Evolutionary conservation across 148 eudicot genomes (phyloP).

Genomic region (Fagopyrum homotropicum): DNA sequence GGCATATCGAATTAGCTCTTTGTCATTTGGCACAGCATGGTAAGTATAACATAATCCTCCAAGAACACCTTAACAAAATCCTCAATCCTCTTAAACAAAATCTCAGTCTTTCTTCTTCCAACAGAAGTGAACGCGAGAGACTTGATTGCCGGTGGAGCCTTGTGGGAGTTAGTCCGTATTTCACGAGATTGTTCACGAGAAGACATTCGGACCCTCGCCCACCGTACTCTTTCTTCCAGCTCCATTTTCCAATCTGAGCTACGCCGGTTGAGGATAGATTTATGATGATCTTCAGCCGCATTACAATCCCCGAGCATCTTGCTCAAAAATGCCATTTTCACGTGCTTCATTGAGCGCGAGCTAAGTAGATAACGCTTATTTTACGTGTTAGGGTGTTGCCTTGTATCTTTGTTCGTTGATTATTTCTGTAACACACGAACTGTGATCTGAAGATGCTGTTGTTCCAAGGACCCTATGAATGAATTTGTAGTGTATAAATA

Average conservation of each 20-base stretch:
- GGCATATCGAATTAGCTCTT: slow-evolving; percentile 96
- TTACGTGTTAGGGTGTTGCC: background rate
- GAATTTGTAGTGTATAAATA: slow-evolving; percentile 9
- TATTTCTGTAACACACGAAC: background rate
- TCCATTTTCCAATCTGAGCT: slow-evolving; percentile 66
- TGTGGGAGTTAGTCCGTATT: slow-evolving; percentile 96
- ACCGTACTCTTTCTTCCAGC: slow-evolving; percentile 72
- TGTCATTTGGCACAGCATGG: slow-evolving; percentile 99
- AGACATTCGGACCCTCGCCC: slow-evolving; percentile 82
- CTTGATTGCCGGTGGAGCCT: slow-evolving; percentile 95
- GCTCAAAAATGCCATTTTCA: background rate
- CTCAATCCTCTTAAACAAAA: background rate
- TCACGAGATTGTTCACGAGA: slow-evolving; percentile 95
- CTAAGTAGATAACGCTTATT: background rate
- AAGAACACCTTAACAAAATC: background rate
- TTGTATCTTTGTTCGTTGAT: background rate
- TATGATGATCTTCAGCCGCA: slow-evolving; percentile 21
- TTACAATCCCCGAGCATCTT: background rate
- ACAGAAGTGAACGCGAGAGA: slow-evolving; percentile 90
- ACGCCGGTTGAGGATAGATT: slow-evolving; percentile 66
- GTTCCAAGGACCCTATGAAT: background rate
- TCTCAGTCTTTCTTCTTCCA: background rate
- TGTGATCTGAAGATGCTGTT: background rate
- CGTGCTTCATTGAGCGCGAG: background rate
- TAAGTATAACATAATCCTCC: slow-evolving; percentile 18